A percentile compares a stretch with the other conserved stretches of the same genome.
phyloP scores from a whole-genome alignment of 331 rosid genomes.

The Malus hybrid region DNA sequence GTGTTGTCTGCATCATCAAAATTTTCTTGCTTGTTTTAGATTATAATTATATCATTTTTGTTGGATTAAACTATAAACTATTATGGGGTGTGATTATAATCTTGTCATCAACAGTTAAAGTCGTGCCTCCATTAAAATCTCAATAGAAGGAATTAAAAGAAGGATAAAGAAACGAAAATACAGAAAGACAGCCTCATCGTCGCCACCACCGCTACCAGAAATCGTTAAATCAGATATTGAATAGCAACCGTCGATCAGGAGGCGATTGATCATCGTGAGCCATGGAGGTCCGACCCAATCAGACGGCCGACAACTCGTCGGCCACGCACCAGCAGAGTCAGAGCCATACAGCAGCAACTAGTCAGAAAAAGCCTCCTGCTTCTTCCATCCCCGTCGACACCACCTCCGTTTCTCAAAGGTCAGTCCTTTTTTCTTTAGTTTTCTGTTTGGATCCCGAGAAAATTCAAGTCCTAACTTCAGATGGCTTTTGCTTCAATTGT shows the following conservation, averaged over 20 bases:
- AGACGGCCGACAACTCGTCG: constrained; percentile 52
- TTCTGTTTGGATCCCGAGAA: constrained; percentile 10
- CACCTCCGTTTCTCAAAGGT: constrained; percentile 78
- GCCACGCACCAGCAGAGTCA: constrained; percentile 33
- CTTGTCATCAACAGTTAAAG: background rate
- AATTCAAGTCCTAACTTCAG: background rate
- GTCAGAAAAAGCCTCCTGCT: constrained; percentile 36
- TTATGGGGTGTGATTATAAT: background rate
- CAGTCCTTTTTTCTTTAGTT: background rate
- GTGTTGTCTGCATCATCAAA: too few relatives aligned
- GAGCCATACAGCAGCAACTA: constrained; percentile 19
- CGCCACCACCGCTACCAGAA: background rate
- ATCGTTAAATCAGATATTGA: background rate
- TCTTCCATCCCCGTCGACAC: constrained; percentile 57
- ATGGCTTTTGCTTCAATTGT: constrained; percentile 7
- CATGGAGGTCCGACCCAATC: constrained; percentile 76
- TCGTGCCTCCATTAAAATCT: background rate
- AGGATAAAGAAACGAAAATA: background rate
- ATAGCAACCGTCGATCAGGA: background rate
- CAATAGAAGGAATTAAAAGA: background rate
- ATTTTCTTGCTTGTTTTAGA: too few relatives aligned
- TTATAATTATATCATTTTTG: background rate
- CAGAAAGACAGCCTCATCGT: background rate
- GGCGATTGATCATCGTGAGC: constrained; percentile 9
- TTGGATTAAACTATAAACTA: background rate